Percentiles rank a stretch among this genome's conserved stretches.
Conservation (phyloP, 164 flowering plant genomes). For the Tinospora cordifolia region DNA sequence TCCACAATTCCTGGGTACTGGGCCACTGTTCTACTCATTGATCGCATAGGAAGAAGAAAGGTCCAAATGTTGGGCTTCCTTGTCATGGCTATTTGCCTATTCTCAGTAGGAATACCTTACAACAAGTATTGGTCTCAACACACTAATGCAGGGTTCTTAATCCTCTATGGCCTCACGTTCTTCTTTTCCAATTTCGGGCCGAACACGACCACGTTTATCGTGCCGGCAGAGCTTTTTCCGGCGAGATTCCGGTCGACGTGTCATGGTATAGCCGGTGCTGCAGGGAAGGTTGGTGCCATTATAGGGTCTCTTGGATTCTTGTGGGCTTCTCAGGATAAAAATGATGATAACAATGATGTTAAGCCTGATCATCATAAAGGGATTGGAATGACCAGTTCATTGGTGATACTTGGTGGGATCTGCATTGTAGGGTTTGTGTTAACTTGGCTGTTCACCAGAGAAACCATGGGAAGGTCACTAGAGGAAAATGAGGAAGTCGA, state of each 20-base stretch:
- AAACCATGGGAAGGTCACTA: conserved; percentile 55
- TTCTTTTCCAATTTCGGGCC: conserved; percentile 68
- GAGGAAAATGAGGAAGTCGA: conserved; percentile 47
- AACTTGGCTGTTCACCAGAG: conserved; percentile 41
- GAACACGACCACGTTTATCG: conserved; percentile 59
- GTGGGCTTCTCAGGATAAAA: conserved; percentile 34
- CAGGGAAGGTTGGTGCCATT: conserved; percentile 58
- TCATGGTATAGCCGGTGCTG: conserved; percentile 59
- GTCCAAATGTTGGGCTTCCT: conserved; percentile 53
- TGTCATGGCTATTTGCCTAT: conserved; percentile 33
- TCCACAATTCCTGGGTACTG: conserved; percentile 64
- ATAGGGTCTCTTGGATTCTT: conserved; percentile 48
- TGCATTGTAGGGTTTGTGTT: conserved; percentile 35
- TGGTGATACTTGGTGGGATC: conserved; percentile 36
- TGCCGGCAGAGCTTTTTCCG: conserved; percentile 68
- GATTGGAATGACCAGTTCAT: conserved; percentile 25
- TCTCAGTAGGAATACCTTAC: conserved; percentile 35
- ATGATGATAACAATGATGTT: not conserved
- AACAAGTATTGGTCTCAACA: conserved; percentile 16
- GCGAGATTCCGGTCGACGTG: conserved; percentile 62
- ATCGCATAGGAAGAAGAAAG: conserved; percentile 41
- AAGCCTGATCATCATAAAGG: conserved; percentile 18
- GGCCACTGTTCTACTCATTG: conserved; percentile 45
- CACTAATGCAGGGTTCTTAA: conserved; percentile 30
- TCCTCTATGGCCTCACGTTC: conserved; percentile 46